Evolutionary conservation across 2,329 filamentous ascomycete species (phyloP), one percentile per base, ranked within the genome.

Genomic region (Hirsutella thompsonii): DNA sequence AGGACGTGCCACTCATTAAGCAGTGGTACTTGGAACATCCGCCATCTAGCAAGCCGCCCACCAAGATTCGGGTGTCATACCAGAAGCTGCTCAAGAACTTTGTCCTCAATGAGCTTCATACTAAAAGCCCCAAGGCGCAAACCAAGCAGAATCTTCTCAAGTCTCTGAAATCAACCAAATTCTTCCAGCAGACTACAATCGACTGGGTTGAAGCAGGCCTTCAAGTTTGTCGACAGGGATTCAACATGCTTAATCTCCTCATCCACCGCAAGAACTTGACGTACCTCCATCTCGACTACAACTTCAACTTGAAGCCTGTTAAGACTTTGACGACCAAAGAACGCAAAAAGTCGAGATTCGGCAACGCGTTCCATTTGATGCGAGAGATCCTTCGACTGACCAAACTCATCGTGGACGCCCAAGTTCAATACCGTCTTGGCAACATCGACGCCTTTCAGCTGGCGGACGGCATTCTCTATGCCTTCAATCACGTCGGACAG

Each of bases 371-470:
- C 71, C 92, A 98, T 63, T 65, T 98, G 43, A 98, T 98, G 92
- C 83, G 92, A 58, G 92, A 98, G 64, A 98, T 98, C 45, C 64
- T 98, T 41, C 83, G 93, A 37, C 61, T 98, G 49, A 98, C 92
- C 1, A 98, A 98, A 65, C 74, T 98, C 48, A 96, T 98, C 55
- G 92, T 98, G 35, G 92, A 98, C 62, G 90, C 92, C 3, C 93
- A 98, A 60, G 93, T 98, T 20, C 92, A 98, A 60, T 98, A 96
- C 58, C 82, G 92, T 21, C 69, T 98, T 32, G 93, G 93, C 44
- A 98, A 98, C 55, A 96, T 98, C 47, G 92, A 98, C 61, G 92
- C 93, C 30, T 98, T 98, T 69, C 92, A 98, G 61, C 79, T 98
- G 49, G 92, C 92, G 3, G 92, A 98, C 61, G 92, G 92, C 61